Evolutionary conservation across 2,329 filamentous ascomycete genomes (phyloP), one percentile per base, ranked within the genome.

Genomic region (Periglandula ipomoeae): DNA sequence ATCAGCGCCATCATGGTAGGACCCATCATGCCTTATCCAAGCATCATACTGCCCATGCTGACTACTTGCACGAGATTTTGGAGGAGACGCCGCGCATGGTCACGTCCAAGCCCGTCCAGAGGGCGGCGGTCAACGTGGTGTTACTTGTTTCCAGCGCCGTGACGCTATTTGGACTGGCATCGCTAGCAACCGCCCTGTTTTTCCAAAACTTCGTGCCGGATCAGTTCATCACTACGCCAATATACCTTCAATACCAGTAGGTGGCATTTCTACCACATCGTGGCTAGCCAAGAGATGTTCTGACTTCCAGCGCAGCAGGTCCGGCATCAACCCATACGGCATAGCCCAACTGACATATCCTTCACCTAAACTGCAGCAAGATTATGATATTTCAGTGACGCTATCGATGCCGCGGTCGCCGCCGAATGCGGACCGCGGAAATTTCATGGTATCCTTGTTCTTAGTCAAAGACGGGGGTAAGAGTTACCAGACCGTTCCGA

Each of bases 391-490:
- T 38, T 75, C 78, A 5, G 74, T 97, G 1, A 73, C 80, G 20
- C 74, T 98, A 27, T 76, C 79, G 3, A 73, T 98, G 53, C 93
- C 93, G 17, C 82, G 84, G 37, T 93, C 88, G 2, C 82, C 81
- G 0, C 67, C 75, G 2, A 98, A 98, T 59, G 68, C 86, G 20
- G 78, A 77, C 2, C 78, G 79, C 13, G 93, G 93, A 24, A 97
- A 97, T 69, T 97, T 96, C 73, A 98, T 98, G 93, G 71, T 97
- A 17, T 84, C 87, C 42, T 70, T 95, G 15, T 78, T 81, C 52
- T 77, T 95, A 46, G 75, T 87, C 44, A 74, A 74, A 23, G 50
- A 50, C 6, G 34, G 35, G 8, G 40, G 9, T 5, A 47, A 45
- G 4, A 32, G 23, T 27, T 26, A 45, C 30, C 44, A 50, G 38